Base-by-base conservation (phyloP, 2,329 filamentous ascomycete genomes). In the Ascochyta pisi region DNA sequence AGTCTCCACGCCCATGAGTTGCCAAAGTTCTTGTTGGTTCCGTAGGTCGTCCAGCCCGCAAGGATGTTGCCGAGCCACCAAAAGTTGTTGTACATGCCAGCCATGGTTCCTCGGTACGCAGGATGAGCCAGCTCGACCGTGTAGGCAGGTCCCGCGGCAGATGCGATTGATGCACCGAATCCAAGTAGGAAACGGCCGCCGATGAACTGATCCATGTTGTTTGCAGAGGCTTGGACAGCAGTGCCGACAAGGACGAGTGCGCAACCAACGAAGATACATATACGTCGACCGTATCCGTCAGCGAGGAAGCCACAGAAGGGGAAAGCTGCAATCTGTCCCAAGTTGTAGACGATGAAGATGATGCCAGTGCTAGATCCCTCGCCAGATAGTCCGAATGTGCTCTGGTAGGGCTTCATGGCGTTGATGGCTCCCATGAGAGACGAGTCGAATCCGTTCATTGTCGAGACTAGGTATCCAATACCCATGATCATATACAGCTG, bases 61-160 rank as follows among this genome's bases (percentile, higher is more conserved):
- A 83, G 57, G 45, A 84, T 84, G 52, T 82, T 82, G 4, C 83
- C 85, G 2, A 77, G 38, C 68, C 73, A 77, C 73, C 74, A 77
- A 60, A 76, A 76, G 56, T 73, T 76, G 61, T 82, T 82, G 63
- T 79, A 84, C 66, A 87, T 79, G 23, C 84, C 86, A 3, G 84
- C 84, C 73, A 86, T 81, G 19, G 83, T 80, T 29, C 85, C 85
- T 60, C 86, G 80, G 66, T 84, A 86, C 4, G 81, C 81, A 0
- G 86, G 86, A 62, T 87, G 86, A 2, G 84, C 81, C 34, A 87
- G 73, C 66, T 89, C 85, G 44, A 85, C 82, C 9, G 81, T 81
- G 60, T 85, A 86, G n/a, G 82, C 79, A 3, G 84, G 84, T 1
- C 80, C 83, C 2, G 83, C 83, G 12, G 82, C 80, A n/a, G 81